Base-by-base conservation (phyloP, 805 yeast species). In the Candida rishiriensis region DNA sequence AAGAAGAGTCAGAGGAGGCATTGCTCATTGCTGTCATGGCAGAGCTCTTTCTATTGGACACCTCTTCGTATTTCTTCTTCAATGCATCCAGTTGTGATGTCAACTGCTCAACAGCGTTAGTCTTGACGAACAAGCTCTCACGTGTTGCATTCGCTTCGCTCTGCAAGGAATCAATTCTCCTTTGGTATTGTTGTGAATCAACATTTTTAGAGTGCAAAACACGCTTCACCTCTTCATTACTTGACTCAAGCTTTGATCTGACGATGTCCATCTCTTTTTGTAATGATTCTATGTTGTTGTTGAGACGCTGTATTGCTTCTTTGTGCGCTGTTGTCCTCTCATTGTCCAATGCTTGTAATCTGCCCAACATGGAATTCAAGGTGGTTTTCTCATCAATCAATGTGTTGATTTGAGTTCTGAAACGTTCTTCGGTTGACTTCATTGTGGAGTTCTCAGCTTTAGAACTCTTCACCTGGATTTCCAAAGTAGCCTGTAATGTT, bases 301-400 rank as follows among this genome's bases (percentile, higher is more conserved):
- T 56, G 41, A 80, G 70, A 35, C 83, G 68, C 12, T 68, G 62
- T 16, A 79, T 70, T 4, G 81, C 56, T 33, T 79, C 82, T 16
- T 65, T 57, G 38, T 75, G 70, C 6, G 77, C 66, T 1, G 63
- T 51, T 40, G 83, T 85, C 42, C 89, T 72, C 56, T 86, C 90
- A 41, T 71, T 71, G 44, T 79, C 78, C 34, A 79, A 57, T 2
- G 79, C 56, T 60, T 86, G 91, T 37, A 87, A 64, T 53, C 75
- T 83, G 8, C 75, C 60, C 10, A 85, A 72, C 46, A 81, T 68
- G 3, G 76, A 72, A 51, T 75, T 81, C 34, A 87, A 65, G 41
- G 78, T 72, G 6, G 73, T 61, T 53, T 78, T 80, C 56, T 88
- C 96, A 3, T 72, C 71, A 37, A 71, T 65, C 43, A 85, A 63